Evolutionary conservation across 768 basidiomycete genomes (phyloP), one percentile per base, ranked within the genome.

Genomic region (Psilocybe cubensis): DNA sequence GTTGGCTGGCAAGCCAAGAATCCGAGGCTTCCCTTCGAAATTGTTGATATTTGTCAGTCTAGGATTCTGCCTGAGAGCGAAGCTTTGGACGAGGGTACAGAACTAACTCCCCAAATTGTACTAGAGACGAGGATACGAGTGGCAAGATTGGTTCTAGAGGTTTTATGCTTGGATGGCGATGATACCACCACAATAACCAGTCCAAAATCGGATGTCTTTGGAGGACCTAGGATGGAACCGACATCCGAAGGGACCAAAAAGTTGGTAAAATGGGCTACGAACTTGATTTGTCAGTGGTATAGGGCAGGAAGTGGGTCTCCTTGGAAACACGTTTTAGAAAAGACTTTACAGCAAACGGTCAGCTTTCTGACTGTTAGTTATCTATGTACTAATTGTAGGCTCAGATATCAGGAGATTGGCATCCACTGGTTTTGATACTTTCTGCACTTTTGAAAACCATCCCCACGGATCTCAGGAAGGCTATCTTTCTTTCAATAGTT

Each of bases 51-150:
- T 5, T 58, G 86, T 9, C 74, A 79, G 35, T 78, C 70, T 14
- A 77, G 79, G 27, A 71, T 84, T 20, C 69, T 88, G 3, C 80
- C 81, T 3, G 83, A 84, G 59, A 68, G 82, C 1, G 75, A 78
- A 14, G 67, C 68, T 3, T 64, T 87, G 45, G 68, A 67, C 38
- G 53, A 64, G 44, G 63, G 44, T 9, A 61, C 58, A 23, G 63
- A 63, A 12, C 40, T 62, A 28, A 56, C 62, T 24, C 43, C 51
- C 1, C 56, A 57, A 10, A 31, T 57, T 49, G 57, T 68, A 14
- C 45, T 64, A 2, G 79, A 81, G 20, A 71, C 76, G 20, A 73
- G 76, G 58, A 68, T 68, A 20, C 66, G 70, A 18, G 72, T 85
- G 17, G 72, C 78, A 1, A 73, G 72, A 21, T 70, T 84, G 14